These are phyloP conservation scores for Colletotrichum sojae DNA, from an alignment of 2,329 filamentous ascomycete genomes.

Conservation along the genomic window DNA sequence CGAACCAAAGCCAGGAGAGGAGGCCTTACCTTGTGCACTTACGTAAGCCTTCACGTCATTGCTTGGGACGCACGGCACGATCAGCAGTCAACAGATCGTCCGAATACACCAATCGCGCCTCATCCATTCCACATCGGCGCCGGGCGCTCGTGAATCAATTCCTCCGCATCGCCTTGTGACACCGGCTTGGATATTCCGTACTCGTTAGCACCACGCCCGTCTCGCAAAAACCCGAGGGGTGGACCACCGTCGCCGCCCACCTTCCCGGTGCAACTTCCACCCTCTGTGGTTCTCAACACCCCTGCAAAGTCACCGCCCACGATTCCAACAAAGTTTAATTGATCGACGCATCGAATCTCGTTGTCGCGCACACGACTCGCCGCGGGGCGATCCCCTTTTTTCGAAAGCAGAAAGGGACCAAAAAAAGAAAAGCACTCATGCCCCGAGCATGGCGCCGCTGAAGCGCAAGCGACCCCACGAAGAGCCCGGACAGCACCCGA, in stretches of 20 bases:
- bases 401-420: not conserved
- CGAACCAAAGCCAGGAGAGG: not conserved
- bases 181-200: constrained; percentile 4
- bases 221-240: not conserved
- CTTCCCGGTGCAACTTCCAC: not conserved
- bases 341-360: constrained; percentile 15
- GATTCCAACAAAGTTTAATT: constrained; percentile 36
- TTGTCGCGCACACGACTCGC: not conserved
- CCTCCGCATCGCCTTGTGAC: not conserved
- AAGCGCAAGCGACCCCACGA: constrained; percentile 54
- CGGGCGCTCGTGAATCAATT: constrained; percentile 16
- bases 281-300: constrained; percentile 1
- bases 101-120: constrained; percentile 19
- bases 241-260: not conserved
- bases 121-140: constrained; percentile 20
- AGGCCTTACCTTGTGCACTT: too few species aligned
- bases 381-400: constrained; percentile 3
- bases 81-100: constrained; percentile 38
- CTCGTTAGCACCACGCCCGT: constrained; percentile 2
- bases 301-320: constrained; percentile 33
- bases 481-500: constrained; percentile 41
- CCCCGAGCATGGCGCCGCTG: constrained; percentile 46
- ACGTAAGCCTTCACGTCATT: constrained; percentile 32
- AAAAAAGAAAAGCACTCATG: constrained; percentile 16
- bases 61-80: constrained; percentile 11